Percentiles rank a stretch among this genome's conserved stretches.
Conservation (phyloP, 129 eudicot genomes). For the Artemisia argyi region DNA sequence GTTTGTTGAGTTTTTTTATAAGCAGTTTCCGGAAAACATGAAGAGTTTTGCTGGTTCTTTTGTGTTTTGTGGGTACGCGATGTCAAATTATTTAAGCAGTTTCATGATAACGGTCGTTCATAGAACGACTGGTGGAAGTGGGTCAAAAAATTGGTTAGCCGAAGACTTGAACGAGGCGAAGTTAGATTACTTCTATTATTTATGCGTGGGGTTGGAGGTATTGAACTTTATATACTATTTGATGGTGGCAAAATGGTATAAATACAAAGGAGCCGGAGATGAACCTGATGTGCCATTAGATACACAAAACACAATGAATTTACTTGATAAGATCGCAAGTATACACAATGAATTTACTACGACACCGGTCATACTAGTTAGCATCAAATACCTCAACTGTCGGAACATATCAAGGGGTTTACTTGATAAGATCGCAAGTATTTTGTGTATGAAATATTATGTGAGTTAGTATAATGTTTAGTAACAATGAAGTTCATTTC, state of each 20-base stretch:
- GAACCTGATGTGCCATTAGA: slow-evolving; percentile 15
- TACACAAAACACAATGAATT: no score
- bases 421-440: background rate
- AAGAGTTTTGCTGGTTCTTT: slow-evolving; percentile 51
- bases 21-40: slow-evolving; percentile 60
- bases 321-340: no score
- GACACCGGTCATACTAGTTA: background rate
- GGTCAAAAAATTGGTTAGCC: slow-evolving; percentile 51
- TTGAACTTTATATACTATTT: slow-evolving; percentile 48
- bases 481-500: background rate
- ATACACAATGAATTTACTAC: no score
- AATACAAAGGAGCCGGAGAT: slow-evolving; percentile 49
- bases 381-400: background rate
- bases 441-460: background rate
- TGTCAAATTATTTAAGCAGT: slow-evolving; percentile 49
- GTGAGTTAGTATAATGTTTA: background rate
- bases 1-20: slow-evolving; percentile 47
- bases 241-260: slow-evolving; percentile 64
- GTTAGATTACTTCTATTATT: slow-evolving; percentile 52
- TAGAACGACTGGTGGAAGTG: slow-evolving; percentile 28
- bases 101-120: slow-evolving; percentile 48
- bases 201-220: slow-evolving; percentile 36
- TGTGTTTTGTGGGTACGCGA: slow-evolving; percentile 41
- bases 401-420: background rate
- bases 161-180: slow-evolving; percentile 64